Percentiles rank a stretch among this genome's conserved stretches.
Evolutionary conservation across 768 basidiomycete genomes (phyloP).

Genomic region (Auriculariales sp.): DNA sequence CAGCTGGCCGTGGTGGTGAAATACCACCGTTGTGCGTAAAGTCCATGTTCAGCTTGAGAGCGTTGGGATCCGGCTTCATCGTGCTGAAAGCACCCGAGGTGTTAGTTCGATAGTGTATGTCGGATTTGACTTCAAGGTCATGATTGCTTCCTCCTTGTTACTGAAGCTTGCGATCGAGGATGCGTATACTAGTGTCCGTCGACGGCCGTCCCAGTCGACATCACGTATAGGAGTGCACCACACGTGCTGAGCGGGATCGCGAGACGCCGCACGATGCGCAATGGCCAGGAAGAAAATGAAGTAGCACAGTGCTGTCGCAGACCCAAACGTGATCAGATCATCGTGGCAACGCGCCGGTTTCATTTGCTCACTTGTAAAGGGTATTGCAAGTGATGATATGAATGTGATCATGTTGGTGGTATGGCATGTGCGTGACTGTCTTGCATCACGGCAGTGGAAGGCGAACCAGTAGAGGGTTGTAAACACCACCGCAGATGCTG

Average conservation of each 20-base stretch:
- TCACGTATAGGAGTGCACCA: not conserved
- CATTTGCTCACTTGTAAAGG: not conserved
- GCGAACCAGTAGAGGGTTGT: not conserved
- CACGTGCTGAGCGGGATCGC: not conserved
- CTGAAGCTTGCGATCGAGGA: not conserved
- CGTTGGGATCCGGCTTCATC: too few species aligned
- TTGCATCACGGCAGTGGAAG: not conserved
- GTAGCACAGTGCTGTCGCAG: not conserved
- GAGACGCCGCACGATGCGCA: not conserved
- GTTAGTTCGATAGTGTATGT: too few species aligned
- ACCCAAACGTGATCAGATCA: not conserved
- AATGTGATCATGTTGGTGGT: not conserved
- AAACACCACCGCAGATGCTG: not conserved
- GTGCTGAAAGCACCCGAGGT: too few species aligned
- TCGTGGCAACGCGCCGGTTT: not conserved
- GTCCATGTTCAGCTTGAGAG: not conserved
- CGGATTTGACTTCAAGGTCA: not conserved
- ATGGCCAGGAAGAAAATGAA: not conserved
- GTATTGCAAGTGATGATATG: not conserved
- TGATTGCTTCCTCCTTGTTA: not conserved
- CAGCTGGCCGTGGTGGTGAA: too few species aligned
- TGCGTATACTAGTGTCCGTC: not conserved
- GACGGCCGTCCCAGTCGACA: not conserved
- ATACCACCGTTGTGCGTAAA: not conserved
- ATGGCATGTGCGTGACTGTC: not conserved